phyloP scores from a whole-genome alignment of 176 grass and related monocot genomes.

The Thinopyrum elongatum region DNA sequence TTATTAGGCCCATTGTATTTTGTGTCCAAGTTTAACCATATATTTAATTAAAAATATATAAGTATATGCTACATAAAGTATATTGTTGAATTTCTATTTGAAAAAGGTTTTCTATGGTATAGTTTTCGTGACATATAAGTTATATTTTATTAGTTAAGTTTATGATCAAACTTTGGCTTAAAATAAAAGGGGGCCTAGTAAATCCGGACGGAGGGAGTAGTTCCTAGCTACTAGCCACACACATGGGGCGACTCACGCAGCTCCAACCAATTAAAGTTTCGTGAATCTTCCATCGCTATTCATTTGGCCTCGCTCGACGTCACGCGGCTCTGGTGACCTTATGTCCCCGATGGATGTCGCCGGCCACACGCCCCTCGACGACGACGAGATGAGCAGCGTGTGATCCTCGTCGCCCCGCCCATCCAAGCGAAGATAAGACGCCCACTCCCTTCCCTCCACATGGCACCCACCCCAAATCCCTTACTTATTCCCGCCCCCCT shows the following conservation, averaged over 20 bases:
- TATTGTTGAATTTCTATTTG: no score
- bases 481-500: conserved; percentile 19
- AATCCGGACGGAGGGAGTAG: no score
- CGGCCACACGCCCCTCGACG: conserved; percentile 2
- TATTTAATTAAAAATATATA: no score
- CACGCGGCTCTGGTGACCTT: background rate
- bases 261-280: background rate
- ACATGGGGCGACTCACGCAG: background rate
- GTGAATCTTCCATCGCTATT: background rate
- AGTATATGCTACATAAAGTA: no score
- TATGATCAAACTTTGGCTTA: no score
- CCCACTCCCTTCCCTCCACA: conserved; percentile 29
- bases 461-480: conserved; percentile 8
- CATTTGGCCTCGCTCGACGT: background rate
- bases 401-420: conserved; percentile 35
- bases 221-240: background rate
- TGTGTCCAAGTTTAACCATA: no score
- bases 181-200: no score
- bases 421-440: conserved; percentile 40
- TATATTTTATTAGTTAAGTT: no score
- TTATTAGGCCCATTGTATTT: no score
- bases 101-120: no score
- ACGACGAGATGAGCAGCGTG: conserved; percentile 44
- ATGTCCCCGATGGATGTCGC: background rate
- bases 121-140: no score